A percentile compares a stretch with the other conserved stretches of the same genome.
Evolutionary conservation across 768 basidiomycete species (phyloP).

Genomic region (Hygrocybe coccinea): DNA sequence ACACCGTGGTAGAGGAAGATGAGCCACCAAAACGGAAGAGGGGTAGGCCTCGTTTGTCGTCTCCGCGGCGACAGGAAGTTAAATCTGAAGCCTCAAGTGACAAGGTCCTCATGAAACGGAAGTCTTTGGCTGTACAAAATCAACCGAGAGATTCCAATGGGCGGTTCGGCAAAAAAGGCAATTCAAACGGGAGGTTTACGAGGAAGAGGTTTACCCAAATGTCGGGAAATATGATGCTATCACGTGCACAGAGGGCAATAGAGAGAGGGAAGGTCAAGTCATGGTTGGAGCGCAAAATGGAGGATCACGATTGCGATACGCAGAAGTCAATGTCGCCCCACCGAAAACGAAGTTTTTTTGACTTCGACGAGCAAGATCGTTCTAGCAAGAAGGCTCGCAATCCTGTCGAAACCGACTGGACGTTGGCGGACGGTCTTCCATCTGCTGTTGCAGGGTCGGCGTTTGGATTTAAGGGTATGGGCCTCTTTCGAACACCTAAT

Average conservation of each 20-base stretch:
- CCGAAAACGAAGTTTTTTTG: background rate
- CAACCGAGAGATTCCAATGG: slow-evolving; percentile 65
- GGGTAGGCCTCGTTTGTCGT: slow-evolving; percentile 39
- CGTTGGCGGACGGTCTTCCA: no score
- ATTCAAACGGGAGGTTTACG: slow-evolving; percentile 44
- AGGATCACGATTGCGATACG: slow-evolving; percentile 18
- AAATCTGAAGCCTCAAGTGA: slow-evolving; percentile 18
- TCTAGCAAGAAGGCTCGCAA: slow-evolving; percentile 13
- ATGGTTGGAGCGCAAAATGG: slow-evolving; percentile 30
- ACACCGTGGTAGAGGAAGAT: background rate
- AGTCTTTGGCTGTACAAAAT: slow-evolving; percentile 41
- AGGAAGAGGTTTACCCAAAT: slow-evolving; percentile 25
- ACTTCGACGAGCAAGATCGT: background rate
- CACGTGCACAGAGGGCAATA: slow-evolving; percentile 38
- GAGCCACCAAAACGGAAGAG: slow-evolving; percentile 34
- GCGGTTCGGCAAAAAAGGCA: slow-evolving; percentile 60
- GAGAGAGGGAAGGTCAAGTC: slow-evolving; percentile 40
- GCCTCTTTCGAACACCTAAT: slow-evolving; percentile 54
- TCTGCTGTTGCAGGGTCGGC: slow-evolving; percentile 21
- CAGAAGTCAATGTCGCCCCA: background rate
- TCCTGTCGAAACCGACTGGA: slow-evolving; percentile 5
- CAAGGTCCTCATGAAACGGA: slow-evolving; percentile 32
- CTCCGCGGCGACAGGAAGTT: slow-evolving; percentile 20
- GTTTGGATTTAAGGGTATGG: slow-evolving; percentile 41
- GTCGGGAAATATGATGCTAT: slow-evolving; percentile 16